A percentile compares a stretch with the other conserved stretches of the same genome.
These are phyloP conservation scores for Myxozyma udenii DNA, from an alignment of 805 yeast species.

Conservation along the genomic window DNA sequence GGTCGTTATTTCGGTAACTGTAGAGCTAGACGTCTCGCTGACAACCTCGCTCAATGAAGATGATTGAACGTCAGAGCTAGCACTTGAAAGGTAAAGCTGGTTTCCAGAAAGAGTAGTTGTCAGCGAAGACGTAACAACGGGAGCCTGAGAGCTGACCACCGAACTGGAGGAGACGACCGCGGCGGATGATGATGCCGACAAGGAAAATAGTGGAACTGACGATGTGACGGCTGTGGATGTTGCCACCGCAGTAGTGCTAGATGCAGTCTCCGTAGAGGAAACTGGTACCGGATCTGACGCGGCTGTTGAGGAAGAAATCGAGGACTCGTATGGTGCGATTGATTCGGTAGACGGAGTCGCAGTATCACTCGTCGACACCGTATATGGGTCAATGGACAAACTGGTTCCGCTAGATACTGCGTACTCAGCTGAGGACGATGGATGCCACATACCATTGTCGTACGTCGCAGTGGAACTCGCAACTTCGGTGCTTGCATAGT, in stretches of 20 bases:
- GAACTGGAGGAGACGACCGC: neutral
- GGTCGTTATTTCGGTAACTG: no score
- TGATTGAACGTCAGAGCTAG: no score
- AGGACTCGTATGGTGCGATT: neutral
- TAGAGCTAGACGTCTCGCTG: no score
- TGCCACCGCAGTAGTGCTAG: neutral
- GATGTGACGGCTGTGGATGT: neutral
- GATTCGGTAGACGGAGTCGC: no score
- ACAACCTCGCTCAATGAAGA: no score
- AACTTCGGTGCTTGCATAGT: slow-evolving; percentile 17
- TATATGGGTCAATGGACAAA: no score
- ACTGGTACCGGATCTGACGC: neutral
- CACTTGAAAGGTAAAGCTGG: no score
- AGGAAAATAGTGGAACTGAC: no score
- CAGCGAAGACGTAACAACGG: neutral
- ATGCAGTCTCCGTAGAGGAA: slow-evolving; percentile 6
- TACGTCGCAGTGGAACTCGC: slow-evolving; percentile 20
- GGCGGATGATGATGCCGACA: neutral
- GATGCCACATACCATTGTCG: slow-evolving; percentile 10
- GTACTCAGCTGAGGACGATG: neutral
- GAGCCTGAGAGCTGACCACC: neutral
- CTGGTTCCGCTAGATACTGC: neutral
- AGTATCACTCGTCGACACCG: no score
- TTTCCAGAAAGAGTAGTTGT: no score
- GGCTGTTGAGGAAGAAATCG: neutral